phyloP scores from a whole-genome alignment of 139 green algal species.

The Monoraphidium neglectum region DNA sequence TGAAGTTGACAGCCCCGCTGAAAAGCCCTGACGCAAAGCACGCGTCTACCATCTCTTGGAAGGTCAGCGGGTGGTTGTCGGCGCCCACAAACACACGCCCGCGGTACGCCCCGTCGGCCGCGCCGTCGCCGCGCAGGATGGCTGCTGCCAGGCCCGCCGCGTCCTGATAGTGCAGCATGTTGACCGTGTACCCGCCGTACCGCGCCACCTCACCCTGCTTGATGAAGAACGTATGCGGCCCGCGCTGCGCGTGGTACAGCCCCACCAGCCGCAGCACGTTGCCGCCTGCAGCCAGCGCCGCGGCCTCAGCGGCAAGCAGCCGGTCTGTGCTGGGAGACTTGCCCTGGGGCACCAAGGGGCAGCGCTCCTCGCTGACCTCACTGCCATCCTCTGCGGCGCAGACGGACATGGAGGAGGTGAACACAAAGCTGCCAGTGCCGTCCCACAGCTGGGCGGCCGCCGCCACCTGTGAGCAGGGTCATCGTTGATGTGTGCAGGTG shows the following conservation, averaged over 20 bases:
- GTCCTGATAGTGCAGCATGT: conserved; percentile 99
- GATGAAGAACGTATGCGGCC: conserved; percentile 94
- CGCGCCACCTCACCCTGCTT: conserved; percentile 54
- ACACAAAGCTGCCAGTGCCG: conserved; percentile 83
- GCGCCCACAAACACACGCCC: conserved; percentile 70
- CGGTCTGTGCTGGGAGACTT: conserved; percentile 67
- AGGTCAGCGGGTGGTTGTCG: conserved; percentile 76
- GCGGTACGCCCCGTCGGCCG: not conserved
- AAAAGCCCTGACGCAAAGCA: conserved; percentile 37
- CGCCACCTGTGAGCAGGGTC: conserved; percentile 34
- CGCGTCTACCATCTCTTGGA: conserved; percentile 56
- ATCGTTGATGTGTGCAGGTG: no score
- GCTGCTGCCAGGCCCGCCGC: conserved; percentile 72
- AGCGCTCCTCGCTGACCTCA: conserved; percentile 58
- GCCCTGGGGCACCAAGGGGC: conserved; percentile 59
- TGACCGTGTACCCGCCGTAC: conserved; percentile 80
- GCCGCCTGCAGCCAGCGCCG: conserved; percentile 75
- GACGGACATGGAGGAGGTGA: conserved; percentile 88
- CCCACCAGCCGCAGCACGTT: conserved; percentile 92
- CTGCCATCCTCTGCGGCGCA: conserved; percentile 75
- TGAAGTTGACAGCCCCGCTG: conserved; percentile 40
- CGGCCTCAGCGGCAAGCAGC: conserved; percentile 79
- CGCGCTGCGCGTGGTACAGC: conserved; percentile 88
- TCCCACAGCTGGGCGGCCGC: conserved; percentile 81
- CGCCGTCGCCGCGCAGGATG: conserved; percentile 27